Conservation (phyloP, 805 yeast species). For the Candida hispaniensis region DNA sequence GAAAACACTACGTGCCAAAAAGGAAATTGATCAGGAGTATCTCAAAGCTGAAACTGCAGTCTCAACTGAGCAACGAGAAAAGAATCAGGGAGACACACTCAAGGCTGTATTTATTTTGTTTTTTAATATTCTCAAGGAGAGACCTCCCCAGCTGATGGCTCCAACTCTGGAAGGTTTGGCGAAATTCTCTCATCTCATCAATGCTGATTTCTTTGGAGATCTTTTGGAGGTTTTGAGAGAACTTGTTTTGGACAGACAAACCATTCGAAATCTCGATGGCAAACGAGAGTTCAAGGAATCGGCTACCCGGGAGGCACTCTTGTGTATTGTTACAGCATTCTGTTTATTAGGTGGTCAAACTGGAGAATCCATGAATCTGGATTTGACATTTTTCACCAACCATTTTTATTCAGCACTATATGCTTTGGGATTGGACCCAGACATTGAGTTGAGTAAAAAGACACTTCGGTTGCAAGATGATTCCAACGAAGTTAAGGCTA, state of each 20-base stretch:
- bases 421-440: slow-evolving; percentile 64
- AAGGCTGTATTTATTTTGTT: slow-evolving; percentile 63
- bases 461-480: slow-evolving; percentile 76
- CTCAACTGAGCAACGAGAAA: slow-evolving; percentile 77
- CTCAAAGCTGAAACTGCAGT: slow-evolving; percentile 77
- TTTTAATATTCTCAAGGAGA: slow-evolving; percentile 59
- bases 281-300: slow-evolving; percentile 36
- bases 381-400: slow-evolving; percentile 68
- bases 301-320: slow-evolving; percentile 50
- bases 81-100: slow-evolving; percentile 72
- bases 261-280: slow-evolving; percentile 36
- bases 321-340: slow-evolving; percentile 85
- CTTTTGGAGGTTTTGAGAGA: slow-evolving; percentile 82
- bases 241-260: slow-evolving; percentile 43
- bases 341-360: slow-evolving; percentile 69
- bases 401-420: slow-evolving; percentile 61
- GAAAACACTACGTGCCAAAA: slow-evolving; percentile 77
- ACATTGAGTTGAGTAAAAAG: slow-evolving; percentile 76
- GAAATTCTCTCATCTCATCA: slow-evolving; percentile 82
- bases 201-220: slow-evolving; percentile 86
- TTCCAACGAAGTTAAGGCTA: slow-evolving; percentile 28
- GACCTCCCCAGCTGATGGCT: slow-evolving; percentile 60
- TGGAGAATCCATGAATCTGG: slow-evolving; percentile 63
- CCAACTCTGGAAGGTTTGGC: slow-evolving; percentile 87
- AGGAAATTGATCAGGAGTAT: slow-evolving; percentile 82